Conservation (phyloP, 2,329 filamentous ascomycete species). For the Ascochyta pisi region DNA sequence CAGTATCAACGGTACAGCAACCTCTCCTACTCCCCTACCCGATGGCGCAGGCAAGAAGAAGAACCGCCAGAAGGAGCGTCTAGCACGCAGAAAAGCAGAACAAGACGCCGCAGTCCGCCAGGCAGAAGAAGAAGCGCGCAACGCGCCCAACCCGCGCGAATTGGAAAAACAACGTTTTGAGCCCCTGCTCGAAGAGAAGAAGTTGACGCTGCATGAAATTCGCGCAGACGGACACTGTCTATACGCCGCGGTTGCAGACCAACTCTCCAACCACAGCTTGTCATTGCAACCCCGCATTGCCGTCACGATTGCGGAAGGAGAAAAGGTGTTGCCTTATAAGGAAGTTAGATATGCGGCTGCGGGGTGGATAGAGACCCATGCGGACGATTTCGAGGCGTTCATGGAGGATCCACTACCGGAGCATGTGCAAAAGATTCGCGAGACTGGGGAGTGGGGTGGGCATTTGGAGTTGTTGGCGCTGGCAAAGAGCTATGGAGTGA, state of each 20-base stretch:
- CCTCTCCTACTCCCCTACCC: background rate
- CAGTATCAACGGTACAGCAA: slow-evolving; percentile 7
- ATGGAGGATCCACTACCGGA: slow-evolving; percentile 78
- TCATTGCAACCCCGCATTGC: slow-evolving; percentile 45
- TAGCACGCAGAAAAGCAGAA: slow-evolving; percentile 88
- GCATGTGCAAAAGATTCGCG: slow-evolving; percentile 78
- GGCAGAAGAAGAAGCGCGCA: slow-evolving; percentile 75
- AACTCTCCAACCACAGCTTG: slow-evolving; percentile 63
- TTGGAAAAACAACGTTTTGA: slow-evolving; percentile 66
- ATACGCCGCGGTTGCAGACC: slow-evolving; percentile 89
- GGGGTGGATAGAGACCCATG: slow-evolving; percentile 74
- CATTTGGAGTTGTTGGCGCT: slow-evolving; percentile 89
- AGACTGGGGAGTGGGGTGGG: slow-evolving; percentile 95
- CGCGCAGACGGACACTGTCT: slow-evolving; percentile 92
- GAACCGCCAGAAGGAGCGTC: slow-evolving; percentile 88
- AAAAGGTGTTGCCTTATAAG: slow-evolving; percentile 60
- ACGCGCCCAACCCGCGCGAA: slow-evolving; percentile 49
- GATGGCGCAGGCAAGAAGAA: slow-evolving; percentile 62
- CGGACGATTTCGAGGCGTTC: slow-evolving; percentile 85
- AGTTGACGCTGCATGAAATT: slow-evolving; percentile 78
- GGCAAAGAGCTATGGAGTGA: slow-evolving; percentile 77
- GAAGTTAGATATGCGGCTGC: slow-evolving; percentile 74
- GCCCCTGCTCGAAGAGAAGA: slow-evolving; percentile 66
- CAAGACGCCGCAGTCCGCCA: slow-evolving; percentile 71
- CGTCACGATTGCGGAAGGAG: slow-evolving; percentile 28